Base-by-base conservation (phyloP, 1,284 basidiomycete genomes). In the Boletellus dicymbophilus region DNA sequence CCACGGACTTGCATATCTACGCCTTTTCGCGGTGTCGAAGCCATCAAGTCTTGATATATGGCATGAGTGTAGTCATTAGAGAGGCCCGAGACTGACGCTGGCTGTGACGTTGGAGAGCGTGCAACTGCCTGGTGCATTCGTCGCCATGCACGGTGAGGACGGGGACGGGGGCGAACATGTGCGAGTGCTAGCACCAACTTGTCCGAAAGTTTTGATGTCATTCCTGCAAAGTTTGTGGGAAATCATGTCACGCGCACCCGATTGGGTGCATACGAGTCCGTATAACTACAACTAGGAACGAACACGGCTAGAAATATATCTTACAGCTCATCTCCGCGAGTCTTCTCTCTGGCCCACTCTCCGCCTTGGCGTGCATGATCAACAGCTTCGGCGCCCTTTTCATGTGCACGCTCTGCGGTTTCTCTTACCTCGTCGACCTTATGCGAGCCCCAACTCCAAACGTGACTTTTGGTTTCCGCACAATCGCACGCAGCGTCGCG, bases 341-440 rank as follows among this genome's bases (percentile, higher is more conserved):
- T 41, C 41, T 53, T 57, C 49, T 69, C 66, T 7, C 63, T 58
- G 10, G 53, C 60, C 31, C 59, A 54, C 47, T 50, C 49, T 1
- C 50, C 15, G 12, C 56, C 51, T 42, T 62, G 54, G 13, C 59
- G 53, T 12, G 39, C 57, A 40, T 43, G 45, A 41, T 47, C 36
- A 7, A 41, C 37, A 11, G 39, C 49, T 13, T 48, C 22, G 6
- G 31, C 34, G 8, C 36, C 39, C 9, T 36, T 21, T 48, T 26
- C 11, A n/a, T 45, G 12, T 52, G 57, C 18, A 55, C 51, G 57
- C 21, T 56, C 53, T 2, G 46, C 58, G 27, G 59, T 65, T 16
- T 60, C 63, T 25, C 49, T 52, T 12, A 66, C 67, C 42, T 71
- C 65, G 41, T 69, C 62, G 41, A 61, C 68, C 49, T 63, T 62